Base-by-base conservation (phyloP, 495 filamentous ascomycete species). In the Xylaria curta region DNA sequence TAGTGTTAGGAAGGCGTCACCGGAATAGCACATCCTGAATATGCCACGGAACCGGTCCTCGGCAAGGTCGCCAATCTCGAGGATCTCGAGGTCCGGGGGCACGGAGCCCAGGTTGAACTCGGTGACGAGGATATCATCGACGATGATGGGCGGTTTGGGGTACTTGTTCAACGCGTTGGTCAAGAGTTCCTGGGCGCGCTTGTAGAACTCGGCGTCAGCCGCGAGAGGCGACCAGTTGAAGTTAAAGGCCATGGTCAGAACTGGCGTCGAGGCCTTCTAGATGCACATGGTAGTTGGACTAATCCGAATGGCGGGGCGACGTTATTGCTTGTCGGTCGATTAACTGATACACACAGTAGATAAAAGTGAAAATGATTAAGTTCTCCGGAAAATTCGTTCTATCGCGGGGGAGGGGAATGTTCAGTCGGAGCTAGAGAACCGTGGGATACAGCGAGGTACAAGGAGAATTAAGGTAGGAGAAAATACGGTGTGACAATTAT, bases 171-270 rank as follows among this genome's bases (percentile, higher is more conserved):
- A 87, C 38, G 96, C 97, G 54, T 92, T 90, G 31, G 96, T 99
- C 60, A 99, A 88, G 77, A 98, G 93, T 75, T 97, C 95, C 79
- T 95, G 92, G 63, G 96, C 96, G 76, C 94, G 90, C 76, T 90
- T 89, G 82, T 97, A 97, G 84, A 97, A 97, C 67, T 86, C 86
- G 79, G 94, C 94, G 85, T 97, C 93, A 75, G 95, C 95, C 82
- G 95, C 94, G 75, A 99, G 89, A 79, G 96, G 96, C 88, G 94
- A 97, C 96, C 96, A 99, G 94, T 98, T 99, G 93, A 99, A 98
- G 87, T 97, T 98, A 90, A 99, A 99, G 73, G 96, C 95, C 96
- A 99, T 99, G 84, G 77, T 61, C 42, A 54, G 59, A 46, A 49
- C 59, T 33, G 65, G 56, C 71, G 38, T 31, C 66, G 31, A 47